These are phyloP conservation scores for Quillaja saponaria DNA, from an alignment of 306 rosid species.

Conservation along the genomic window DNA sequence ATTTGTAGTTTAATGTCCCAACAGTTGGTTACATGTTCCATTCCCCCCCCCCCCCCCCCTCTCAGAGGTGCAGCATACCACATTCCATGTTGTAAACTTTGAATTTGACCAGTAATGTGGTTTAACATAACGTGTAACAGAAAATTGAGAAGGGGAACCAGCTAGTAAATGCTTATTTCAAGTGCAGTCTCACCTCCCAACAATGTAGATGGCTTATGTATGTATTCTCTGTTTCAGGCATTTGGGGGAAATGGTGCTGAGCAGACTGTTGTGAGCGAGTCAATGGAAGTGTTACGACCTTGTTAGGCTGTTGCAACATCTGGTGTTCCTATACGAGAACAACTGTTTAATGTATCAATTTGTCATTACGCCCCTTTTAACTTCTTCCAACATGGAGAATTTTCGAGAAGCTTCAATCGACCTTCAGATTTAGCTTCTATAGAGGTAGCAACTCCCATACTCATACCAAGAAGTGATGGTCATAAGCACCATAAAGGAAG, in stretches of 20 bases:
- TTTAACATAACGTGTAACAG: too few relatives aligned
- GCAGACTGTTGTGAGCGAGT: constrained; percentile 92
- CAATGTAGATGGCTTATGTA: too few relatives aligned
- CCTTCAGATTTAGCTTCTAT: constrained; percentile 65
- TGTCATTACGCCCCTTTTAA: constrained; percentile 82
- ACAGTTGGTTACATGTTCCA: not conserved
- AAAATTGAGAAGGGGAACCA: too few relatives aligned
- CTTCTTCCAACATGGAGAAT: constrained; percentile 90
- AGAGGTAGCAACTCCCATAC: constrained; percentile 95
- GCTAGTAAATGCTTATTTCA: too few relatives aligned
- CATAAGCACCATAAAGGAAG: constrained; percentile 95
- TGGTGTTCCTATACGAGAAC: constrained; percentile 92
- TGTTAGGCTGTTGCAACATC: constrained; percentile 99
- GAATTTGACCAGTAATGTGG: too few relatives aligned
- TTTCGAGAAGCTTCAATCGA: constrained; percentile 63
- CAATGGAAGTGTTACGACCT: constrained; percentile 95
- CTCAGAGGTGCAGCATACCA: too few relatives aligned
- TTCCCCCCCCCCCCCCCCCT: not conserved
- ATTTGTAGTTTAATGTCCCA: not conserved
- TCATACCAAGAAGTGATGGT: constrained; percentile 84
- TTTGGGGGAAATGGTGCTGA: constrained; percentile 99
- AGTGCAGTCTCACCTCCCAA: too few relatives aligned
- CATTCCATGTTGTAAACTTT: too few relatives aligned
- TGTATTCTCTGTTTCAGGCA: constrained; percentile 50
- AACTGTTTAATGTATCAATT: constrained; percentile 92